phyloP scores from a whole-genome alignment of 371 early-diverging fungal genomes.

The Coemansia sp. region DNA sequence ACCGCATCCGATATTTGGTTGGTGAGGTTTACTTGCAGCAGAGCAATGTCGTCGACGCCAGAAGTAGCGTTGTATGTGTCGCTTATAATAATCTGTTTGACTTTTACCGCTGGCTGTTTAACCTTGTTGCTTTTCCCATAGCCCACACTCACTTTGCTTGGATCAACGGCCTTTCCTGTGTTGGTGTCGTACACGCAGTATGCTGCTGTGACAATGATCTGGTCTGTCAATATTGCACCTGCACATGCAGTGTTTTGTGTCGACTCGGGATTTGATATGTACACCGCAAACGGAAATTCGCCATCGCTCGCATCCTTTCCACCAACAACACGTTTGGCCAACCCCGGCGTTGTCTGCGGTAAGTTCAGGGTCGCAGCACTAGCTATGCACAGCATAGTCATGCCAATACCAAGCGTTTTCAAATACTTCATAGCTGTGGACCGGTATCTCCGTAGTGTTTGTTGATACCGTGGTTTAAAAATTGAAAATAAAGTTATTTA shows the following conservation, averaged over 20 bases:
- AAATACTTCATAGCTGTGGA: background rate
- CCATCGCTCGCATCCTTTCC: slow-evolving; percentile 19
- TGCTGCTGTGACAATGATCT: slow-evolving; percentile 37
- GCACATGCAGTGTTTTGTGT: slow-evolving; percentile 40
- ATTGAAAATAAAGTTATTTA: background rate
- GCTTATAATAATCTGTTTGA: slow-evolving; percentile 20
- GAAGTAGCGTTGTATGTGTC: slow-evolving; percentile 22
- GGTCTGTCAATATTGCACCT: slow-evolving; percentile 43
- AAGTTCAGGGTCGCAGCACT: too few species aligned
- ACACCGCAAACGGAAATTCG: slow-evolving; percentile 36
- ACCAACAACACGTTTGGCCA: slow-evolving; percentile 31
- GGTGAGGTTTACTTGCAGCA: slow-evolving; percentile 33
- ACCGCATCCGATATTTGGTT: slow-evolving; percentile 12
- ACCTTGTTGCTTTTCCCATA: slow-evolving; percentile 29
- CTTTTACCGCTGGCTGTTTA: slow-evolving; percentile 19
- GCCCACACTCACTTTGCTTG: slow-evolving; percentile 22
- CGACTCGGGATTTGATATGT: slow-evolving; percentile 23
- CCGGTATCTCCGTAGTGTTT: background rate
- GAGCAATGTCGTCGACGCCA: slow-evolving; percentile 37
- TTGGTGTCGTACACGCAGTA: slow-evolving; percentile 29
- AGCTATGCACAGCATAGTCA: background rate
- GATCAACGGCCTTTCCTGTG: slow-evolving; percentile 20
- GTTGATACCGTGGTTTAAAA: background rate
- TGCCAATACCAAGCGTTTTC: background rate
- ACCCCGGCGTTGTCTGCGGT: background rate